Evolutionary conservation across 176 grass and related monocot species (phyloP), one percentile per base, ranked within the genome.

Genomic region (Carex parvula): DNA sequence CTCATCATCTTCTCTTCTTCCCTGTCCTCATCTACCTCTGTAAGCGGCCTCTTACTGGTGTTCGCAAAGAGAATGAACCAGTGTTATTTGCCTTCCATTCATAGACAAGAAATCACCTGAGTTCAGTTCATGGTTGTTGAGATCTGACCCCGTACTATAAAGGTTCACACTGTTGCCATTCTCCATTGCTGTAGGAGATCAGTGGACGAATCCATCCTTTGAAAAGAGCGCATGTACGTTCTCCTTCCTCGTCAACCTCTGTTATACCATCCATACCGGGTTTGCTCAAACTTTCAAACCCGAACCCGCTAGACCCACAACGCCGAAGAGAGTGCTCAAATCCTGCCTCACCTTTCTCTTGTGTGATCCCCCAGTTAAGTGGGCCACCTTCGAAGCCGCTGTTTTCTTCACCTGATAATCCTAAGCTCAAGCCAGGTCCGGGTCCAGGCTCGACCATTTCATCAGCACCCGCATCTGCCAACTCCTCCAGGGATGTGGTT

Each of bases 111-210:
- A 99, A 15, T 88, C 81, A 17, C 93, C 89, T 1, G 95, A 92
- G 37, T 86, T 69, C 14, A 89, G 71, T 10, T 89, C 85, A 81
- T 90, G 84, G 42, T 50, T 81, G 11, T 83, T 68, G 61, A 83
- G 55, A 81, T 81, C 79, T 64, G 60, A 64, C 12, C 58, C 79
- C 14, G 17, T 64, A 63, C 41, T 26, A 44, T 44, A 81, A 17
- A 42, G 9, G 12, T 64, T 81, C 55, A 66, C 80, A 52, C 22
- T 68, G 21, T 67, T 83, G 8, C 83, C 53, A 86, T 98, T 95
- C 37, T 89, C 89, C 90, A 99, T 90, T 10, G 87, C 86, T 99
- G 93, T 56, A 95, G 86, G 35, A 99, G 93, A 82, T 95, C 94
- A 24, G 92, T 85, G 41, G 96, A 94, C 15, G 88, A 81, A 54